Conservation (phyloP, 345 rosid genomes). For the Citrus cavaleriei region DNA sequence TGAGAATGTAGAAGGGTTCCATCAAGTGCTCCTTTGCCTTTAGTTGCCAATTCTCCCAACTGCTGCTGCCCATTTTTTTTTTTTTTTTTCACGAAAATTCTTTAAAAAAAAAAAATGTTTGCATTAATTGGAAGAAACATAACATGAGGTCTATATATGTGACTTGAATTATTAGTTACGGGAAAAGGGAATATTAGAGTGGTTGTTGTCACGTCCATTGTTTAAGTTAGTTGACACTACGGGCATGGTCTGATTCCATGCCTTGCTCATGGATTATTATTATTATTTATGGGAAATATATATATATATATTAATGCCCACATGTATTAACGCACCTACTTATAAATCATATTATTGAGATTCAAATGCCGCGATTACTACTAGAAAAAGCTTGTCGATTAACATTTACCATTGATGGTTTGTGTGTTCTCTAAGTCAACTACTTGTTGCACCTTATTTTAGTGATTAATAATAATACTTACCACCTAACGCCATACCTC, state of each 20-base stretch:
- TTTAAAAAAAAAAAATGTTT: background rate
- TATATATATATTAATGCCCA: background rate
- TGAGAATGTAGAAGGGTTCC: slow-evolving; percentile 43
- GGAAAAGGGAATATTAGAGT: slow-evolving; percentile 24
- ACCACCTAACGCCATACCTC: background rate
- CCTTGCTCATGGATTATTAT: background rate
- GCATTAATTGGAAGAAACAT: slow-evolving; percentile 2
- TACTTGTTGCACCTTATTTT: background rate
- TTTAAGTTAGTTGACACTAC: slow-evolving; percentile 20
- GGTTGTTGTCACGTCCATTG: slow-evolving; percentile 65
- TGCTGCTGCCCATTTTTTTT: slow-evolving; percentile 6
- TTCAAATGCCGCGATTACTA: background rate
- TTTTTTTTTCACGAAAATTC: background rate
- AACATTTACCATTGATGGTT: background rate
- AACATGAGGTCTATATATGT: background rate
- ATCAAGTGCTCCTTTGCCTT: slow-evolving; percentile 1
- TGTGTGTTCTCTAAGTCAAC: slow-evolving; percentile 1
- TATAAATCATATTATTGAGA: background rate
- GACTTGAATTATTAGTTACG: background rate
- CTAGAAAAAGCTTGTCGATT: background rate
- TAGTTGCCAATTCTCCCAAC: slow-evolving; percentile 10
- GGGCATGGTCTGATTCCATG: slow-evolving; percentile 15
- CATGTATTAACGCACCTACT: background rate
- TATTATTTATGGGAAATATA: background rate
- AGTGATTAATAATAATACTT: background rate